Evolutionary conservation across 148 eudicot genomes (phyloP).

Genomic region (Mesembryanthemum crystallinum): DNA sequence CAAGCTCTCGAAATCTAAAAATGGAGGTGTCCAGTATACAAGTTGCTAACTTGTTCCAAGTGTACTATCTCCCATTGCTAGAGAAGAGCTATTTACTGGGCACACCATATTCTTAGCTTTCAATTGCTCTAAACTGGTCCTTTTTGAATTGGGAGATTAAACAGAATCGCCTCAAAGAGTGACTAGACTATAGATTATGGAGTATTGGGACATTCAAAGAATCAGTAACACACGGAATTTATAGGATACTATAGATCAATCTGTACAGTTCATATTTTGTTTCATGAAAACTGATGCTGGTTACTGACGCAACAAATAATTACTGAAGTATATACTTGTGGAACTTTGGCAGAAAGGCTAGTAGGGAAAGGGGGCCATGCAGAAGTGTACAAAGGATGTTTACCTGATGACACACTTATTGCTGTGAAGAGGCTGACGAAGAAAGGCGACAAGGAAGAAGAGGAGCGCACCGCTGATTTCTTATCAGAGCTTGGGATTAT

Average conservation of each 20-base stretch:
- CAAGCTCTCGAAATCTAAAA: not conserved
- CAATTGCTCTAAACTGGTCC: too few species aligned
- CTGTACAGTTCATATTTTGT: not conserved
- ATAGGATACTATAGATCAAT: too few species aligned
- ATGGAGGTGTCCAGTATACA: not conserved
- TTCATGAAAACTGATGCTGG: not conserved
- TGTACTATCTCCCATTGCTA: too few species aligned
- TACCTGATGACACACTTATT: constrained; percentile 51
- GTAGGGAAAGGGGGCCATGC: constrained; percentile 74
- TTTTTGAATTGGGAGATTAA: too few species aligned
- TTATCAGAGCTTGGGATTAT: constrained; percentile 89
- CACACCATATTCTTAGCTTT: too few species aligned
- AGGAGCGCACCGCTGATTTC: constrained; percentile 66
- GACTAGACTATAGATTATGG: too few species aligned
- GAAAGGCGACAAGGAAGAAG: constrained; percentile 59
- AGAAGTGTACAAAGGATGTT: constrained; percentile 63
- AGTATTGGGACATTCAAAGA: too few species aligned
- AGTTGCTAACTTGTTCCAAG: not conserved
- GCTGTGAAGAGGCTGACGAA: constrained; percentile 82
- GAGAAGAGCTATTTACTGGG: too few species aligned
- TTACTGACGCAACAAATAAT: not conserved
- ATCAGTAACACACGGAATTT: too few species aligned
- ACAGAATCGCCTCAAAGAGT: too few species aligned
- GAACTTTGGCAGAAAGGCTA: constrained; percentile 48
- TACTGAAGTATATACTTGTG: not conserved